Conservation (phyloP, 768 basidiomycete genomes). For the Lactarius deliciosus region DNA sequence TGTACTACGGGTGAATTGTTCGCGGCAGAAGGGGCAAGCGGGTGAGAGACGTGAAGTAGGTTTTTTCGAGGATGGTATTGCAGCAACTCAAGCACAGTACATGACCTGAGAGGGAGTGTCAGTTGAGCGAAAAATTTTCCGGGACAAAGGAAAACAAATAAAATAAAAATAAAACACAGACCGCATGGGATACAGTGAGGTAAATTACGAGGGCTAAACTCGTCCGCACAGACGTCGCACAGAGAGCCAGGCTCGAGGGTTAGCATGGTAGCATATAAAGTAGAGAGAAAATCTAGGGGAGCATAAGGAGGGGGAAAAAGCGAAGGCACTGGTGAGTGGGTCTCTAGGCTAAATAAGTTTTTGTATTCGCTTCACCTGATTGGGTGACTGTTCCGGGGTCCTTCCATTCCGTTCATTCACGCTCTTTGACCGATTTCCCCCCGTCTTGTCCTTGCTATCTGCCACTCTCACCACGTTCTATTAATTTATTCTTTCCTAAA, state of each 20-base stretch:
- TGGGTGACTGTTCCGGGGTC: conserved; percentile 26
- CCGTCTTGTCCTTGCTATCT: not conserved
- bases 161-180: conserved; percentile 40
- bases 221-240: conserved; percentile 90
- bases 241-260: conserved; percentile 78
- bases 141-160: conserved; percentile 16
- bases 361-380: conserved; percentile 18
- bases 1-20: conserved; percentile 62
- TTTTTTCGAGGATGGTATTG: conserved; percentile 81
- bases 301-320: conserved; percentile 22
- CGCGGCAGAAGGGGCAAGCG: conserved; percentile 83
- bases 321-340: conserved; percentile 10
- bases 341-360: conserved; percentile 21
- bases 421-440: conserved; percentile 13
- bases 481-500: not conserved
- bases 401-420: conserved; percentile 18
- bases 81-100: conserved; percentile 77
- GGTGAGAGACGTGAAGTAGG: conserved; percentile 67
- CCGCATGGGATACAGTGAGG: conserved; percentile 85
- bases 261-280: conserved; percentile 53
- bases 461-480: not conserved
- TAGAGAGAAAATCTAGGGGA: conserved; percentile 26
- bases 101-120: conserved; percentile 55
- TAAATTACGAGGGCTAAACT: conserved; percentile 69
- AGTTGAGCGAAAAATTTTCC: conserved; percentile 33